Conservation (phyloP, 1,284 basidiomycete genomes). For the Melampsora americana region DNA sequence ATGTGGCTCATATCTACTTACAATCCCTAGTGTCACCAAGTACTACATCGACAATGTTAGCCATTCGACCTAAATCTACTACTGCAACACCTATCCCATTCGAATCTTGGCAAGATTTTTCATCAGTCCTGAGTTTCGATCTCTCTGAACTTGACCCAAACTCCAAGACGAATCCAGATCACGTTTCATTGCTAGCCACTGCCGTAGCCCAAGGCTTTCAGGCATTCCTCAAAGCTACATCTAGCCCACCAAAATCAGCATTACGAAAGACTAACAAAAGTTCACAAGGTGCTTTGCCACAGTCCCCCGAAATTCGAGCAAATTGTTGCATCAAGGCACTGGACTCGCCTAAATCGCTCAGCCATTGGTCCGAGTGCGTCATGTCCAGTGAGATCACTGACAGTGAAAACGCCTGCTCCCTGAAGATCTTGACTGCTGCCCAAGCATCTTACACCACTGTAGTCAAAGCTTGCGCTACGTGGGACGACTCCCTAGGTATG, state of each 20-base stretch:
- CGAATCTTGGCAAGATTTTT: constrained; percentile 24
- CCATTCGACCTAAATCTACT: constrained; percentile 18
- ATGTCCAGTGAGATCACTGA: not conserved
- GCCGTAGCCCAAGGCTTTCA: constrained; percentile 41
- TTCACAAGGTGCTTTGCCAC: not conserved
- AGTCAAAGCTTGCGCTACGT: constrained; percentile 32
- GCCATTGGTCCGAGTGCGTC: constrained; percentile 19
- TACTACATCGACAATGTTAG: not conserved
- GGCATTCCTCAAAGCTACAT: constrained; percentile 36
- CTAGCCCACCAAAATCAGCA: not conserved
- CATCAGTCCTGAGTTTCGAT: constrained; percentile 24
- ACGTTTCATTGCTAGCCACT: constrained; percentile 16
- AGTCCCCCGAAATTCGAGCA: constrained; percentile 23
- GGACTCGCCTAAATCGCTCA: constrained; percentile 16
- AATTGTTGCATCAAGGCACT: constrained; percentile 22
- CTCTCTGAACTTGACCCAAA: constrained; percentile 20
- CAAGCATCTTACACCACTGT: constrained; percentile 33
- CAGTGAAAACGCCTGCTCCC: constrained; percentile 3
- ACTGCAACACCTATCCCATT: constrained; percentile 18
- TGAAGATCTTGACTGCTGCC: constrained; percentile 33
- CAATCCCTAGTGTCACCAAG: constrained; percentile 20
- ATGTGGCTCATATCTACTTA: constrained; percentile 22
- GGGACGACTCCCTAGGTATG: constrained; percentile 42
- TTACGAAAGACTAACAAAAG: not conserved
- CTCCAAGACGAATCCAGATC: not conserved